phyloP scores from a whole-genome alignment of 371 early-diverging fungal genomes.

The Circinella umbellata region DNA sequence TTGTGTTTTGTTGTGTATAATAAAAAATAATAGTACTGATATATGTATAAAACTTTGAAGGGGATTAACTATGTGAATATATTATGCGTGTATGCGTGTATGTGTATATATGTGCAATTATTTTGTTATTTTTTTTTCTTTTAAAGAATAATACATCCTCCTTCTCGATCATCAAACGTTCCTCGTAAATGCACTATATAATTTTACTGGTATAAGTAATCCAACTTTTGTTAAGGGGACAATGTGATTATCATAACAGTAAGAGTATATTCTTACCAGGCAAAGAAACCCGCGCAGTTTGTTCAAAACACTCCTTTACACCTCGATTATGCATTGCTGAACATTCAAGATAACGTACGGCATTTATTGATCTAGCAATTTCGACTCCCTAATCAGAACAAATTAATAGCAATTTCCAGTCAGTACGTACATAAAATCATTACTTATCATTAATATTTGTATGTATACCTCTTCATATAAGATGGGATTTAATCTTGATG shows the following conservation, averaged over 20 bases:
- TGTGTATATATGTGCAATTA: neutral
- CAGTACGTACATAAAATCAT: no score
- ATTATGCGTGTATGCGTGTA: neutral
- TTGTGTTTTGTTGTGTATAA: no score
- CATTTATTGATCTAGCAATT: constrained; percentile 39
- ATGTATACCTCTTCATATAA: constrained; percentile 49
- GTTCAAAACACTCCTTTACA: constrained; percentile 55
- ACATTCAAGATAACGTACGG: constrained; percentile 58
- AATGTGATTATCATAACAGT: neutral
- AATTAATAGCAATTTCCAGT: neutral
- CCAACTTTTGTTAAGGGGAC: neutral
- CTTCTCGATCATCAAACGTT: constrained; percentile 7
- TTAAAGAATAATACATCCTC: constrained; percentile 9
- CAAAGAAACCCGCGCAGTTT: constrained; percentile 51
- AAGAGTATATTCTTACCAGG: constrained; percentile 28
- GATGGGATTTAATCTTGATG: constrained; percentile 29
- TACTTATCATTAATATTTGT: no score
- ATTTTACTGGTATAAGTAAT: neutral
- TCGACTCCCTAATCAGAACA: constrained; percentile 12
- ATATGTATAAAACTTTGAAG: no score
- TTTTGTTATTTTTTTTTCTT: neutral
- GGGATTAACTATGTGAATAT: no score
- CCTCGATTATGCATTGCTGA: constrained; percentile 61
- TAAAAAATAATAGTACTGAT: no score
- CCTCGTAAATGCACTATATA: neutral